phyloP scores from a whole-genome alignment of 495 filamentous ascomycete species.

The Parathielavia hyrcaniae region DNA sequence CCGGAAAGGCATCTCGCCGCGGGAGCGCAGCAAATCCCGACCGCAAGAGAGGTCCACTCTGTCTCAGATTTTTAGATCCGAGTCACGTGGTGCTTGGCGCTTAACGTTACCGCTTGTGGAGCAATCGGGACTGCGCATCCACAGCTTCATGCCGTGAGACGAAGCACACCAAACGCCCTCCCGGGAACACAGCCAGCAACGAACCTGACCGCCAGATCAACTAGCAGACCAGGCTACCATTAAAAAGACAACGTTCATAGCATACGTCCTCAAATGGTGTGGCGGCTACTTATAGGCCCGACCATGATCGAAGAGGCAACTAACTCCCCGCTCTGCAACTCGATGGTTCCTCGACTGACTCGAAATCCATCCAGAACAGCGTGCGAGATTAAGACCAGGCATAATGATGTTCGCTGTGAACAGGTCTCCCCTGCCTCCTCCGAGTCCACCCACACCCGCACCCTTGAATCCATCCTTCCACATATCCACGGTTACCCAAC shows the following conservation, averaged over 20 bases:
- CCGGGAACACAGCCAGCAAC: too few relatives aligned
- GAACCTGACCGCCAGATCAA: not conserved
- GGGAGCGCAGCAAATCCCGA: too few relatives aligned
- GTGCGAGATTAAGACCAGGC: not conserved
- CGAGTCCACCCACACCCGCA: not conserved
- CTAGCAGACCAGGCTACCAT: not conserved
- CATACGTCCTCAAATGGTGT: not conserved
- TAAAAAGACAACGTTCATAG: not conserved
- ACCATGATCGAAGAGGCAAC: not conserved
- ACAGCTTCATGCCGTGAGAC: not conserved
- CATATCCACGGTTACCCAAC: too few relatives aligned
- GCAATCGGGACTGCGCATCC: too few relatives aligned
- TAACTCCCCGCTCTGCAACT: not conserved
- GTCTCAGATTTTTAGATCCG: not conserved
- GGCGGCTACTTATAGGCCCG: not conserved
- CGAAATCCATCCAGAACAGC: not conserved
- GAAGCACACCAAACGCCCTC: not conserved
- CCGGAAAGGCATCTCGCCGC: too few relatives aligned
- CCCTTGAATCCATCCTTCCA: too few relatives aligned
- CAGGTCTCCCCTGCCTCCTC: not conserved
- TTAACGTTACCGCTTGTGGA: not conserved
- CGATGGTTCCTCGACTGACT: not conserved
- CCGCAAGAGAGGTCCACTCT: not conserved
- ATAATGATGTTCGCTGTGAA: not conserved
- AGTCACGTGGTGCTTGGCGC: constrained; percentile 10